These are phyloP conservation scores for Hura crepitans DNA, from an alignment of 441 rosid species.

Conservation along the genomic window DNA sequence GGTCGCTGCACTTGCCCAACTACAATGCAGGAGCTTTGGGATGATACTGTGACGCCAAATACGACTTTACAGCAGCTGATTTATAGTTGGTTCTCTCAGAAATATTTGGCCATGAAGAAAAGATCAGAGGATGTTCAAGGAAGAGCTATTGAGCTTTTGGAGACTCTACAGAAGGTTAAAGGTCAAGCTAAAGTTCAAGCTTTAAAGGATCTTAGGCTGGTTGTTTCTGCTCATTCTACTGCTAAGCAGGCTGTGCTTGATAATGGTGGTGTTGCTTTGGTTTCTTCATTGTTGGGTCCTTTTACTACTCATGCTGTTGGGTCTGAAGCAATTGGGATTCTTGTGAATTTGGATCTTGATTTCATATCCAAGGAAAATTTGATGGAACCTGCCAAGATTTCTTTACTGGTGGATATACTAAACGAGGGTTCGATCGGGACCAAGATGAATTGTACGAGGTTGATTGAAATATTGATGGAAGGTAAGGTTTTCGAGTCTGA, in stretches of 20 bases:
- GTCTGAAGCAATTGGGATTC: constrained; percentile 69
- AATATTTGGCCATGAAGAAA: constrained; percentile 72
- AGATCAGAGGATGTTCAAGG: constrained; percentile 79
- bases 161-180: constrained; percentile 63
- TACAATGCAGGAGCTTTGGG: constrained; percentile 97
- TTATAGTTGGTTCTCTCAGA: constrained; percentile 72
- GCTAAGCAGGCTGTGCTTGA: constrained; percentile 56
- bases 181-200: constrained; percentile 82
- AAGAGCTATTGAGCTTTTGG: constrained; percentile 55
- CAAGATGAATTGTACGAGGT: constrained; percentile 58
- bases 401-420: constrained; percentile 74
- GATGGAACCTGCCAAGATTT: constrained; percentile 71
- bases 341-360: constrained; percentile 63
- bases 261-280: constrained; percentile 46
- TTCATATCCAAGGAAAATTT: constrained; percentile 46
- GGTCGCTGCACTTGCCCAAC: constrained; percentile 86
- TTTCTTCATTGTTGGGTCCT: constrained; percentile 64
- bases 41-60: constrained; percentile 70
- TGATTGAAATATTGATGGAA: constrained; percentile 54
- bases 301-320: constrained; percentile 82
- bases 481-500: constrained; percentile 54
- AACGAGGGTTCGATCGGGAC: constrained; percentile 80
- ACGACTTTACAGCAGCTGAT: constrained; percentile 73
- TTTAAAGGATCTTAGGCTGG: constrained; percentile 57
- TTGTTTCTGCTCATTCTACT: constrained; percentile 46